Base-by-base conservation (phyloP, 106 monocot genomes). In the Xerophyta viscosa region DNA sequence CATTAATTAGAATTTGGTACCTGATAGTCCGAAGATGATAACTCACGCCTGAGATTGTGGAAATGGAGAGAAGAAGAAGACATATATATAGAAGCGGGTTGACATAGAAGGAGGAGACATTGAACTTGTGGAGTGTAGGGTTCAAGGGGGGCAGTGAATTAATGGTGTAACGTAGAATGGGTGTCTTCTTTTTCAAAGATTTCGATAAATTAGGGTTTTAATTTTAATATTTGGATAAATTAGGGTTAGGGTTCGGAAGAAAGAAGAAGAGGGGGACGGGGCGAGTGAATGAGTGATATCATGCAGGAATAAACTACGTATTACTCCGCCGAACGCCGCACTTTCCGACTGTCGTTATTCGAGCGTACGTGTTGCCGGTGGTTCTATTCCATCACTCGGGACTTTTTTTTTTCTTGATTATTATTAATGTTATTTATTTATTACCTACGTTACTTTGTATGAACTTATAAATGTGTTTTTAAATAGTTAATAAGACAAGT, bases 311-410 rank as follows among this genome's bases (percentile, higher is more conserved):
- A 62, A 61, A 64, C n/a, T 37, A 70, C 45, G 43, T 20, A 67
- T n/a, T 75, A 70, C 33, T 64, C 61, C 81, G 76, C 76, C 76
- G 76, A 71, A 76, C 49, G 63, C 71, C 71, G 67, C 67, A 60
- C 60, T 66, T 65, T 13, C 30, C 67, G 46, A 50, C 56, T 55
- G 56, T 60, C 53, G n/a, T n/a, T n/a, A n/a, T n/a, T n/a, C n/a
- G n/a, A n/a, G n/a, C n/a, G n/a, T n/a, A n/a, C n/a, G n/a, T n/a
- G n/a, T n/a, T n/a, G n/a, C n/a, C n/a, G n/a, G n/a, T n/a, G n/a
- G n/a, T n/a, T n/a, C n/a, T n/a, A n/a, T n/a, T n/a, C n/a, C n/a
- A n/a, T n/a, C n/a, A n/a, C n/a, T n/a, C n/a, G n/a, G n/a, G n/a
- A n/a, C n/a, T n/a, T n/a, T n/a, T n/a, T n/a, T n/a, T n/a, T n/a